Percentiles rank a stretch among this genome's conserved stretches.
Conservation (phyloP, 352 stramenopile species). For the Phytophthora capsici region DNA sequence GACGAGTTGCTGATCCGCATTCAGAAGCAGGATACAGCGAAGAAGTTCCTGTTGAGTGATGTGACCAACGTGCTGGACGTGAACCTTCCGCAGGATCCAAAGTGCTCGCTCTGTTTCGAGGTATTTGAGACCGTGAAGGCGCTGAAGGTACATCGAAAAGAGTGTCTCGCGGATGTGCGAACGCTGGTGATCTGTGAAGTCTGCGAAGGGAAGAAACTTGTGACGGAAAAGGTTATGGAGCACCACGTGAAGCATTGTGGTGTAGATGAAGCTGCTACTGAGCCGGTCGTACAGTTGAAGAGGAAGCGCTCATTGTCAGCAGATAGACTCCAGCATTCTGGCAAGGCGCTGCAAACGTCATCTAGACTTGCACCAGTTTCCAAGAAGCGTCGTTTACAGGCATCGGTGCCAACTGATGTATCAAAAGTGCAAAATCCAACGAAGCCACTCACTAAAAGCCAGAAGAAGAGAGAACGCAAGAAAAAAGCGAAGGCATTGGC, state of each 20-base stretch:
- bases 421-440: not conserved
- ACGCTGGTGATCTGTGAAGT: conserved; percentile 49
- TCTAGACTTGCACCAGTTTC: not conserved
- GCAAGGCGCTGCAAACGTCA: not conserved
- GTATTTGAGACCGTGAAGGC: conserved; percentile 38
- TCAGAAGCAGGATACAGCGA: conserved; percentile 13
- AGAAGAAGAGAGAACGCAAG: conserved; percentile 24
- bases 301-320: conserved; percentile 39
- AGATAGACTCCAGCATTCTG: not conserved
- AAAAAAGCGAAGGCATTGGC: conserved; percentile 15
- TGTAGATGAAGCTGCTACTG: conserved; percentile 19
- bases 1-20: conserved; percentile 59
- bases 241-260: conserved; percentile 49
- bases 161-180: conserved; percentile 45
- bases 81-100: conserved; percentile 44
- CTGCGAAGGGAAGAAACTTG: conserved; percentile 57
- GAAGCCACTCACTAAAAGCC: conserved; percentile 4
- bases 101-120: conserved; percentile 65
- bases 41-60: conserved; percentile 52
- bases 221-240: conserved; percentile 48
- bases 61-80: conserved; percentile 72
- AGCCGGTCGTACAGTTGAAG: conserved; percentile 24
- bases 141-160: conserved; percentile 57
- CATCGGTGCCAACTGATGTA: not conserved
- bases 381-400: conserved; percentile 29